A percentile compares a stretch with the other conserved stretches of the same genome.
phyloP scores from a whole-genome alignment of 1,284 basidiomycete species.

The Rhodotorula sp. region DNA sequence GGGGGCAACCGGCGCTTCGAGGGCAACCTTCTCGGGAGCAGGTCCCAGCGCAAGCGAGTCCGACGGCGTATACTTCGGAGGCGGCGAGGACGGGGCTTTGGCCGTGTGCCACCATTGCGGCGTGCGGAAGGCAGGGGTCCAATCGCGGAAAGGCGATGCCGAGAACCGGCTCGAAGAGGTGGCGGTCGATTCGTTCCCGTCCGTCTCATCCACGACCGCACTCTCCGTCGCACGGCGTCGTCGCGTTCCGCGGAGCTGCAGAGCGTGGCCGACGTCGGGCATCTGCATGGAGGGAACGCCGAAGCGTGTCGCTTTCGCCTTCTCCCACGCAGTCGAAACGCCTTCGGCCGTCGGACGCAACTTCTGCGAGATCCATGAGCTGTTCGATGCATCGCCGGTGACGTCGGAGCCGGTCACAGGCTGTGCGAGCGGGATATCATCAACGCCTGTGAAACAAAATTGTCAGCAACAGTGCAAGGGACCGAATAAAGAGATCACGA shows the following conservation, averaged over 20 bases:
- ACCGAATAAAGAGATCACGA: background rate
- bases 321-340: slow-evolving; percentile 29
- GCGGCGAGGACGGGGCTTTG: slow-evolving; percentile 36
- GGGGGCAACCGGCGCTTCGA: background rate
- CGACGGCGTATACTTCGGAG: slow-evolving; percentile 33
- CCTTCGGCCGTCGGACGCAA: slow-evolving; percentile 21
- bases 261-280: slow-evolving; percentile 12
- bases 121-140: slow-evolving; percentile 21
- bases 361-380: slow-evolving; percentile 30
- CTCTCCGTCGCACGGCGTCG: background rate
- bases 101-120: slow-evolving; percentile 15
- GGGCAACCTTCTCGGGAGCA: background rate
- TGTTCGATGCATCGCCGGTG: slow-evolving; percentile 4
- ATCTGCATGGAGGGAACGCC: slow-evolving; percentile 23
- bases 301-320: slow-evolving; percentile 32
- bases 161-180: slow-evolving; percentile 5
- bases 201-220: slow-evolving; percentile 6
- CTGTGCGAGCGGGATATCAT: background rate
- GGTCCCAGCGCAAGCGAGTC: slow-evolving; percentile 12
- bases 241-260: background rate
- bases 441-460: background rate
- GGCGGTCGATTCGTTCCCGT: slow-evolving; percentile 11
- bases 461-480: no score
- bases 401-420: background rate
- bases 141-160: background rate